phyloP scores from a whole-genome alignment of 805 yeast species.

The Starmera dryadoides region DNA sequence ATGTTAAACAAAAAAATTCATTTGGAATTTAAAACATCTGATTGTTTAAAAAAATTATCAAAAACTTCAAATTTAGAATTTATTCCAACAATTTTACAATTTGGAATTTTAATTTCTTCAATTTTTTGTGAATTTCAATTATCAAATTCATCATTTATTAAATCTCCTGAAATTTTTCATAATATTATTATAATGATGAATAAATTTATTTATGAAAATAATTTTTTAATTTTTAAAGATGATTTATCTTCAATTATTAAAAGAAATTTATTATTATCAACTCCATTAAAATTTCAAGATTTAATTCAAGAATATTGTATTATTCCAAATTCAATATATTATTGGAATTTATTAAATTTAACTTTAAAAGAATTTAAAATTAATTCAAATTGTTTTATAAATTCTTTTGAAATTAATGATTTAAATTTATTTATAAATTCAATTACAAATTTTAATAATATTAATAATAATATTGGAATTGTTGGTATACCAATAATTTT shows the following conservation, averaged over 20 bases:
- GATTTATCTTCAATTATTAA: no score
- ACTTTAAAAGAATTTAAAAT: slow-evolving; percentile 40
- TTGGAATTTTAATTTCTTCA: neutral
- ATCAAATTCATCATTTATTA: slow-evolving; percentile 13
- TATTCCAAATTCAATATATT: slow-evolving; percentile 28
- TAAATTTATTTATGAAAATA: slow-evolving; percentile 25
- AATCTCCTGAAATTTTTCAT: slow-evolving; percentile 37
- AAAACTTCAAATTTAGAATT: slow-evolving; percentile 4
- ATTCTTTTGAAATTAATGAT: no score
- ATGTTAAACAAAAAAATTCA: slow-evolving; percentile 9
- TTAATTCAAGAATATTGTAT: slow-evolving; percentile 40
- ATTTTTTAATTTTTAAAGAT: no score
- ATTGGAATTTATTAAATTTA: slow-evolving; percentile 38
- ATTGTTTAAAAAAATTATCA: slow-evolving; percentile 7
- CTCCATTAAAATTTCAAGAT: slow-evolving; percentile 44
- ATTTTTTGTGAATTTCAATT: slow-evolving; percentile 21
- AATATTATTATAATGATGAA: slow-evolving; percentile 47
- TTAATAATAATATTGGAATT: slow-evolving; percentile 47
- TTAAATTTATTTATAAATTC: no score
- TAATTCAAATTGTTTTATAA: no score
- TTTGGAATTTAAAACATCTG: slow-evolving; percentile 1
- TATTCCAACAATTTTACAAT: neutral
- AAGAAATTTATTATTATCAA: slow-evolving; percentile 39
- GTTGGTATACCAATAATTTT: slow-evolving; percentile 42
- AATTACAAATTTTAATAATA: slow-evolving; percentile 10